These are phyloP conservation scores for Aureobasidium sp. DNA, from an alignment of 2,329 filamentous ascomycete genomes.

Conservation along the genomic window DNA sequence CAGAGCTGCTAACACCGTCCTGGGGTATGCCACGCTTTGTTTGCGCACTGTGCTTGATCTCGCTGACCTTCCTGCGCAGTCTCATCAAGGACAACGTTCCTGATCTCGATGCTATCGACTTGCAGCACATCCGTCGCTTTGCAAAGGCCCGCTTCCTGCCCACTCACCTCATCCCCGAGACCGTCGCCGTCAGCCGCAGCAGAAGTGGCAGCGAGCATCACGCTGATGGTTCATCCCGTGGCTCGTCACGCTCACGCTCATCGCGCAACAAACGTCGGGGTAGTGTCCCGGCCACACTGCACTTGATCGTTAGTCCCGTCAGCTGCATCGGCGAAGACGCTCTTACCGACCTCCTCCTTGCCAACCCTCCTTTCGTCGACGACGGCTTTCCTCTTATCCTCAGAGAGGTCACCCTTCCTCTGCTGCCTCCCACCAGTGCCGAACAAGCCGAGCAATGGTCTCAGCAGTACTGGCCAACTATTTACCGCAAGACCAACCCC, in stretches of 20 bases:
- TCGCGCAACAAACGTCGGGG: slow-evolving; percentile 17
- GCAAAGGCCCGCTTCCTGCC: slow-evolving; percentile 50
- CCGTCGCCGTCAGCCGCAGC: slow-evolving; percentile 4
- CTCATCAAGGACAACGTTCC: slow-evolving; percentile 40
- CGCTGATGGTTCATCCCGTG: slow-evolving; percentile 10
- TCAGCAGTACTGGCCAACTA: slow-evolving; percentile 71
- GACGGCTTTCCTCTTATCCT: slow-evolving; percentile 45
- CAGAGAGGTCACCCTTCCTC: slow-evolving; percentile 60
- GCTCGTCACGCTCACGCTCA: slow-evolving; percentile 16
- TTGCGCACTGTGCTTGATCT: not conserved
- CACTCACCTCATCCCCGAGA: slow-evolving; percentile 15
- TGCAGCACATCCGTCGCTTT: slow-evolving; percentile 63
- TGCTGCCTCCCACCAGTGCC: slow-evolving; percentile 66
- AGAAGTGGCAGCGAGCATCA: slow-evolving; percentile 15
- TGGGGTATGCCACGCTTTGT: slow-evolving; percentile 52
- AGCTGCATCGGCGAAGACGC: slow-evolving; percentile 47
- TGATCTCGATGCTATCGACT: slow-evolving; percentile 37
- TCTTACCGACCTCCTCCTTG: slow-evolving; percentile 37
- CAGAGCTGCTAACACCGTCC: slow-evolving; percentile 63
- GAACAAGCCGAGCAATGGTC: slow-evolving; percentile 70
- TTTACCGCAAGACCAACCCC: slow-evolving; percentile 82
- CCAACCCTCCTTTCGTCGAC: slow-evolving; percentile 35
- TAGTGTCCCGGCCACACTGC: slow-evolving; percentile 31
- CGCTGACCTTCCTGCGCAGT: slow-evolving; percentile 26
- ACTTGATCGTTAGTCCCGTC: slow-evolving; percentile 48